phyloP scores from a whole-genome alignment of 2,329 filamentous ascomycete genomes.

The Truncatella angustata region DNA sequence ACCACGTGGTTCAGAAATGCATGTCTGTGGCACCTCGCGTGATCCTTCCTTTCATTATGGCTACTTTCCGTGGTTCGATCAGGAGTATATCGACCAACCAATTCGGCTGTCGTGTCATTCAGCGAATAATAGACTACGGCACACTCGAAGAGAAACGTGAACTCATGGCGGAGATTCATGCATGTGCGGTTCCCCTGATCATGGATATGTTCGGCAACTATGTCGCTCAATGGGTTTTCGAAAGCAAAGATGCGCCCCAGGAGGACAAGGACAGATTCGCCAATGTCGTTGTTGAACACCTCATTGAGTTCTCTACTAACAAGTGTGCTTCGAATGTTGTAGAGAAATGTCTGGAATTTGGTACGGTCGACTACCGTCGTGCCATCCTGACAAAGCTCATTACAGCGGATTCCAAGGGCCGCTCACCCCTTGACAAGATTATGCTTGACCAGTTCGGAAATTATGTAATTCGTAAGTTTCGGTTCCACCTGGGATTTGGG shows the following conservation, averaged over 20 bases:
- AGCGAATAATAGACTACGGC: conserved; percentile 84
- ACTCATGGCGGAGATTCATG: conserved; percentile 78
- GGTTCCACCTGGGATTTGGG: neutral
- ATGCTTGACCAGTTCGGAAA: conserved; percentile 94
- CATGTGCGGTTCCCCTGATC: conserved; percentile 69
- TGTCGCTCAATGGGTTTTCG: conserved; percentile 88
- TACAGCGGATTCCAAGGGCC: conserved; percentile 59
- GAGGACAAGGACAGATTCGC: conserved; percentile 75
- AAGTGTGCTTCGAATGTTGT: conserved; percentile 98
- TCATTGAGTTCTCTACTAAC: conserved; percentile 81
- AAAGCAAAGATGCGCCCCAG: conserved; percentile 69
- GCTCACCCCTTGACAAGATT: conserved; percentile 68
- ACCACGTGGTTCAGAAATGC: conserved; percentile 94
- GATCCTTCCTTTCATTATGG: conserved; percentile 82
- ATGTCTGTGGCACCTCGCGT: conserved; percentile 77
- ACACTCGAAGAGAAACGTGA: conserved; percentile 66
- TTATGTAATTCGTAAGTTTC: conserved; percentile 86
- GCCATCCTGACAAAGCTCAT: conserved; percentile 66
- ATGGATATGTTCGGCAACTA: conserved; percentile 94
- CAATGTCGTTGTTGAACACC: conserved; percentile 65
- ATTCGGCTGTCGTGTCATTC: conserved; percentile 90
- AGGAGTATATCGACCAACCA: conserved; percentile 71
- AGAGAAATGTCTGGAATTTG: conserved; percentile 81
- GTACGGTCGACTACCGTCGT: conserved; percentile 65
- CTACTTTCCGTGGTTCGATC: conserved; percentile 74